Evolutionary conservation across 106 monocot species (phyloP), one percentile per base, ranked within the genome.

Genomic region (Amphibolis antarctica): DNA sequence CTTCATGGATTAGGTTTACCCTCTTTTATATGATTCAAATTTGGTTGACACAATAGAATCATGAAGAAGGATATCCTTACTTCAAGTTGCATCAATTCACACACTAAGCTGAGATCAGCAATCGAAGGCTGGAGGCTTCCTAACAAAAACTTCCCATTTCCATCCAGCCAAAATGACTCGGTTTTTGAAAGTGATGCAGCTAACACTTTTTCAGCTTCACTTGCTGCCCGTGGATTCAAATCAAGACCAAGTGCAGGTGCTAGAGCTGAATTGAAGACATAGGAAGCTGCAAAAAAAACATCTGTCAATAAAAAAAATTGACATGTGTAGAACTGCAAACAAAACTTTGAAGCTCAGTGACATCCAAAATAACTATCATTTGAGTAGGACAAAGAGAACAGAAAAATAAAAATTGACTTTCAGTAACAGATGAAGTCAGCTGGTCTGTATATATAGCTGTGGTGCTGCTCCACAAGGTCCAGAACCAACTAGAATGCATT

Each of bases 41-140:
- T n/a, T n/a, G n/a, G n/a, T n/a, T n/a, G n/a, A n/a, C n/a, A n/a
- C n/a, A n/a, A n/a, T n/a, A n/a, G n/a, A n/a, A n/a, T n/a, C n/a
- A n/a, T n/a, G 19, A 20, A 42, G 29, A 42, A 31, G 36, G 15
- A 42, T 53, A 22, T 52, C 43, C 72, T 76, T 76, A 96, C 98
- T 82, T 87, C 84, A 69, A 90, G 69, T 63, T 98, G 98, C 87
- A 82, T 88, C 27, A 98, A 80, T 75, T 98, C 91, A 77, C 91
- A 98, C 13, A 77, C 98, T 74, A 98, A 91, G 68, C 87, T 85
- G 56, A 98, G 82, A 74, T 98, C 98, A 27, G 98, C 98, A 66
- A 98, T 98, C 27, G 98, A 91, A 77, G 91, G 98, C 63, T 64
- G 74, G 62, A 46, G 60, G 57, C 76, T 87, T 31, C 91, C 90